phyloP scores from a whole-genome alignment of 2,329 filamentous ascomycete genomes.

The Ceratocystiopsis minuta region DNA sequence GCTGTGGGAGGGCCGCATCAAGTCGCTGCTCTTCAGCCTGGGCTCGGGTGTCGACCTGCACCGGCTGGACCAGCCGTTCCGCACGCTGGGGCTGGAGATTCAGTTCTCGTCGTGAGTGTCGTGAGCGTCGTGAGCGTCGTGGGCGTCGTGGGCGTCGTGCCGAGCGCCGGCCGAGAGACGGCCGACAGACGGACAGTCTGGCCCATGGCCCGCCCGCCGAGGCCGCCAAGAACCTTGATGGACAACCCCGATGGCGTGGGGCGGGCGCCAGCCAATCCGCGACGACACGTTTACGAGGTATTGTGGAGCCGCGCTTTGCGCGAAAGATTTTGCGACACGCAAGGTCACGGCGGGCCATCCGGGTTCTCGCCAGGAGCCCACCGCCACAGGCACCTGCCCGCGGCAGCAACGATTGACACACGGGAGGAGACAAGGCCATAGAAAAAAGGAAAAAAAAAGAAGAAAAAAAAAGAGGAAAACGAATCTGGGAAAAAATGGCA shows the following conservation, averaged over 20 bases:
- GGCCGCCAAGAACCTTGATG: too few species aligned
- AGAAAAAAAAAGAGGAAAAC: not conserved
- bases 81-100: conserved; percentile 58
- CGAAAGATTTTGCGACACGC: too few species aligned
- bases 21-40: conserved; percentile 81
- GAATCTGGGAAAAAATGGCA: conserved; percentile 1
- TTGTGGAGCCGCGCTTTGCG: too few species aligned
- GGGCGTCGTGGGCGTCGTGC: too few species aligned
- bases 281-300: too few species aligned
- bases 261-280: too few species aligned
- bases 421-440: not conserved
- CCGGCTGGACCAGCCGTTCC: conserved; percentile 57
- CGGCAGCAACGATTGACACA: not conserved
- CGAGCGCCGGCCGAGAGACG: too few species aligned
- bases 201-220: too few species aligned
- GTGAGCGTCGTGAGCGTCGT: too few species aligned
- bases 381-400: too few species aligned
- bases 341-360: not conserved
- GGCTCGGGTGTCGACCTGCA: conserved; percentile 72
- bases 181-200: too few species aligned
- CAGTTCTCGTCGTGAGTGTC: conserved; percentile 69
- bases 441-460: not conserved
- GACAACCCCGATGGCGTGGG: too few species aligned
- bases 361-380: not conserved
- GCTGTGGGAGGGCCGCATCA: conserved; percentile 83